Conservation (phyloP, 2,329 filamentous ascomycete genomes). For the Botrytis medusae region DNA sequence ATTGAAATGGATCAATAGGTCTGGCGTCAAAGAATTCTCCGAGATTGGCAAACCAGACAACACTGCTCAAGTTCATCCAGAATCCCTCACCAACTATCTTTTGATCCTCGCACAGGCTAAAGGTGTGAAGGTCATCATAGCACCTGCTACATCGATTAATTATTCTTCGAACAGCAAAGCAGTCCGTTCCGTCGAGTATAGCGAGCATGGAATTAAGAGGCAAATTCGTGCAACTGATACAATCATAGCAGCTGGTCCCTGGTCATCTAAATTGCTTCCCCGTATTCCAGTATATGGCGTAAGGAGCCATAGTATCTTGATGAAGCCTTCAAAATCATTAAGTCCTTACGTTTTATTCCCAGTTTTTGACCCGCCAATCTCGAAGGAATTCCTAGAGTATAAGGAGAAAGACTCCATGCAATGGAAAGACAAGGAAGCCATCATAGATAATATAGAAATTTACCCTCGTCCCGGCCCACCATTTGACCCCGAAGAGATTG, state of each 20-base stretch:
- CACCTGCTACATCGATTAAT: neutral
- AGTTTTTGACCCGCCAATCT: neutral
- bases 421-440: neutral
- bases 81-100: neutral
- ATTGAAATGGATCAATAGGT: neutral
- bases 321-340: neutral
- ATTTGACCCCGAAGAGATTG: neutral
- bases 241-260: conserved; percentile 6
- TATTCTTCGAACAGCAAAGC: neutral
- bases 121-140: neutral
- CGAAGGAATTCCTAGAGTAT: neutral
- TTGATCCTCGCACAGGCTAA: neutral
- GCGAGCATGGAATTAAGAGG: neutral
- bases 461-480: neutral
- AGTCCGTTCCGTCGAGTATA: neutral
- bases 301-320: conserved; percentile 9
- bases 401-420: neutral
- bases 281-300: conserved; percentile 7
- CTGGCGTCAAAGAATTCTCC: neutral
- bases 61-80: conserved; percentile 8
- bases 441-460: conserved; percentile 1
- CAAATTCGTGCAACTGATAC: neutral
- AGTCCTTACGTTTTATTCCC: conserved; percentile 2
- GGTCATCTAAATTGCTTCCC: conserved; percentile 6
- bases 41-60: conserved; percentile 2